Evolutionary conservation across 208 protist species (phyloP).

Genomic region (Angomonas ambiguus): DNA sequence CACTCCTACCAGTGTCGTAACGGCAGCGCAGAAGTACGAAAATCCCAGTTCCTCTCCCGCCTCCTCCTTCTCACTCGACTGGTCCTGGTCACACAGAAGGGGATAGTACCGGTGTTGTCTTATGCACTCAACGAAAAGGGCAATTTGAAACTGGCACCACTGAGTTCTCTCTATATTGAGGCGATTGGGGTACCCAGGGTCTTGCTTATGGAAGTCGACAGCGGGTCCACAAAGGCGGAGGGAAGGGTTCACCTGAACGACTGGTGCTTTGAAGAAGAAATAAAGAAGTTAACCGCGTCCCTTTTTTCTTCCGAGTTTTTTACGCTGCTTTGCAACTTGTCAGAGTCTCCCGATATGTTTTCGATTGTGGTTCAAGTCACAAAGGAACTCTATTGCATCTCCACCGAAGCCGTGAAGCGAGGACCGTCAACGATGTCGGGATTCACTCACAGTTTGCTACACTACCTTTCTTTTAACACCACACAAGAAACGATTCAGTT

Average conservation of each 20-base stretch:
- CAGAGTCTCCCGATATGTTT: background rate
- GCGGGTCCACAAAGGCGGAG: background rate
- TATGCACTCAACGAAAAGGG: background rate
- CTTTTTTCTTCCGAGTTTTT: constrained; percentile 7
- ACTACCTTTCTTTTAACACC: background rate
- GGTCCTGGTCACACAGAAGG: background rate
- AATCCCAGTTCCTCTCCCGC: background rate
- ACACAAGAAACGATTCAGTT: background rate
- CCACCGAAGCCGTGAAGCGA: background rate
- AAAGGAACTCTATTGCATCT: background rate
- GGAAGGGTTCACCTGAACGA: background rate
- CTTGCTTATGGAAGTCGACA: background rate
- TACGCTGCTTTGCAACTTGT: background rate
- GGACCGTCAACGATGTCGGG: background rate
- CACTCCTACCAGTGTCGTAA: background rate
- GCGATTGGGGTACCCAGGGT: background rate
- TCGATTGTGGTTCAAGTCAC: background rate
- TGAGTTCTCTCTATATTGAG: background rate
- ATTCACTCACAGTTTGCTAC: background rate
- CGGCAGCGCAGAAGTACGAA: too few species aligned
- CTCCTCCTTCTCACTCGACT: background rate
- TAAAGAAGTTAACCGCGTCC: background rate
- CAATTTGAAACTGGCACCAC: background rate
- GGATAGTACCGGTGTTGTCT: background rate
- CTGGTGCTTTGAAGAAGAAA: constrained; percentile 9